Conservation (phyloP, 2,329 filamentous ascomycete genomes). For the Alternaria dauci region DNA sequence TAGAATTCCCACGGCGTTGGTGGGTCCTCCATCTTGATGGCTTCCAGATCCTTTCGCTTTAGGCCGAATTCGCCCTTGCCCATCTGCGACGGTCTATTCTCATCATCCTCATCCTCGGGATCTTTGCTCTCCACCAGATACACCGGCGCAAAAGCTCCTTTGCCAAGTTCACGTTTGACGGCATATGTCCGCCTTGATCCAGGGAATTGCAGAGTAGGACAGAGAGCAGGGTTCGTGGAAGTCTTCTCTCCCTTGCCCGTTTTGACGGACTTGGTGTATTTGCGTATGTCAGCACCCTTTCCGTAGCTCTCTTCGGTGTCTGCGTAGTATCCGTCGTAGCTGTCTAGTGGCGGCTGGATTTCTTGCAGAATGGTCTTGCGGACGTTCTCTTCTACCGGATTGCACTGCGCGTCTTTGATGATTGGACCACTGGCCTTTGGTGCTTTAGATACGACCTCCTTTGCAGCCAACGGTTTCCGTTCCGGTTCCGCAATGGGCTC, state of each 20-base stretch:
- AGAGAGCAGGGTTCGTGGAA: conserved; percentile 64
- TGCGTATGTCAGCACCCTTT: conserved; percentile 78
- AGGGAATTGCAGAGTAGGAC: conserved; percentile 73
- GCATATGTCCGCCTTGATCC: conserved; percentile 74
- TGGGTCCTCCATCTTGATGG: conserved; percentile 92
- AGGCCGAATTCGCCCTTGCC: conserved; percentile 69
- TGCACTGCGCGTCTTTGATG: conserved; percentile 84
- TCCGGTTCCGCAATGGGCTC: conserved; percentile 23
- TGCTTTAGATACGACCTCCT: conserved; percentile 51
- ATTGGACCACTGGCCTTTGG: conserved; percentile 70
- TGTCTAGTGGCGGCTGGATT: conserved; percentile 74
- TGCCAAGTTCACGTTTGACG: conserved; percentile 84
- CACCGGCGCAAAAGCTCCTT: conserved; percentile 93
- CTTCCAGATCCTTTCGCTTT: conserved; percentile 72
- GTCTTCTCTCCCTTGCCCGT: conserved; percentile 68
- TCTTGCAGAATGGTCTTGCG: conserved; percentile 77
- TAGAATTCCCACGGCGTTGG: conserved; percentile 95
- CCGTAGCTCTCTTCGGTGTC: conserved; percentile 70
- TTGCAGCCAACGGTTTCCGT: conserved; percentile 32
- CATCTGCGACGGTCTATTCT: conserved; percentile 61
- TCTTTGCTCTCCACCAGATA: conserved; percentile 84
- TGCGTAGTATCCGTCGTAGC: conserved; percentile 82
- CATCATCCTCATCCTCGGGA: conserved; percentile 55
- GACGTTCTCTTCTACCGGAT: conserved; percentile 82
- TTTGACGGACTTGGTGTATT: conserved; percentile 76